phyloP scores from a whole-genome alignment of 1,284 basidiomycete genomes.

The Ustilago lituana region DNA sequence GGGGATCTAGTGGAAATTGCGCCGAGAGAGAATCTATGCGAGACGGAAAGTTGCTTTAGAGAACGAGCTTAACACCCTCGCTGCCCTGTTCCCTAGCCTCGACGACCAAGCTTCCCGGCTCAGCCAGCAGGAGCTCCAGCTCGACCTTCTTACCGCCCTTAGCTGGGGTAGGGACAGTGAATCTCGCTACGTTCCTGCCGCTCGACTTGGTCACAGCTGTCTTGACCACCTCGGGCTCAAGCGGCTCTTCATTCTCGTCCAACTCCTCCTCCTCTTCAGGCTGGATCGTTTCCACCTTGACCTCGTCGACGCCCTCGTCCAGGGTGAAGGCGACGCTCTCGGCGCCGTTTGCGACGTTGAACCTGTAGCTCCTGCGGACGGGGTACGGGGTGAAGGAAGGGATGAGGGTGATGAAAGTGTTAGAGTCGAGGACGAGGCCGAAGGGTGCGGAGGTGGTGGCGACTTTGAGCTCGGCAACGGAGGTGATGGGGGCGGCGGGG shows the following conservation, averaged over 20 bases:
- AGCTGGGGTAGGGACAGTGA: slow-evolving; percentile 40
- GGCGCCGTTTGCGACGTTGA: slow-evolving; percentile 67
- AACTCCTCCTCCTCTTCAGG: slow-evolving; percentile 59
- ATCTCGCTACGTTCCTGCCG: slow-evolving; percentile 34
- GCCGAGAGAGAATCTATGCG: too few relatives aligned
- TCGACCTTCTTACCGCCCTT: slow-evolving; percentile 37
- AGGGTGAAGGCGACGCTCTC: slow-evolving; percentile 75
- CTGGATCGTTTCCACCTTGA: slow-evolving; percentile 74
- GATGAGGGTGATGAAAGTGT: slow-evolving; percentile 67
- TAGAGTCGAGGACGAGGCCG: slow-evolving; percentile 79
- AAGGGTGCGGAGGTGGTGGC: slow-evolving; percentile 71
- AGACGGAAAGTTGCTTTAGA: too few relatives aligned
- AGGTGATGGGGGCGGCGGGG: slow-evolving; percentile 66
- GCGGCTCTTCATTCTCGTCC: slow-evolving; percentile 69
- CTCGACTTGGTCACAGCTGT: slow-evolving; percentile 53
- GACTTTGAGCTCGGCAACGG: slow-evolving; percentile 63
- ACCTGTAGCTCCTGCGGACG: slow-evolving; percentile 75
- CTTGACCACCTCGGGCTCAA: slow-evolving; percentile 59
- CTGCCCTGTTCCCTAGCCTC: slow-evolving; percentile 35
- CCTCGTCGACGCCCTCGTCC: slow-evolving; percentile 84
- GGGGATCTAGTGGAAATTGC: too few relatives aligned
- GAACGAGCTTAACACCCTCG: slow-evolving; percentile 18
- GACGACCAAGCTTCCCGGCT: slow-evolving; percentile 24
- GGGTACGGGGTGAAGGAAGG: slow-evolving; percentile 74
- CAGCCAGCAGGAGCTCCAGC: slow-evolving; percentile 38